Conservation (phyloP, 352 stramenopile genomes). For the Pythium brassicae region DNA sequence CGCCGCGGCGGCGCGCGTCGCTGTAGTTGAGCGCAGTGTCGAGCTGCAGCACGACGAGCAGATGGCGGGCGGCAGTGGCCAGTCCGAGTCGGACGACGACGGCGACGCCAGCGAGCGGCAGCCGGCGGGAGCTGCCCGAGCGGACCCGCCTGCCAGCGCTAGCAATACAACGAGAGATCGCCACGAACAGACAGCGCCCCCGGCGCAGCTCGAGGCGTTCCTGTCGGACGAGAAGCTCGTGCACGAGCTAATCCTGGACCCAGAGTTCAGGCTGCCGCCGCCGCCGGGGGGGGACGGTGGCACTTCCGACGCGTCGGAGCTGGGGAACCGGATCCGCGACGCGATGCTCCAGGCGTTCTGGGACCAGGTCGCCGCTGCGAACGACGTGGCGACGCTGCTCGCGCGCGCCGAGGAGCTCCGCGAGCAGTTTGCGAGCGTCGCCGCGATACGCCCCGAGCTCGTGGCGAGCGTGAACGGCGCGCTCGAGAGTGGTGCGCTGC, state of each 20-base stretch:
- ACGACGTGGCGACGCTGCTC: constrained; percentile 46
- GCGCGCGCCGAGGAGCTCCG: constrained; percentile 50
- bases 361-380: constrained; percentile 46
- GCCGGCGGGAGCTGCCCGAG: too few relatives aligned
- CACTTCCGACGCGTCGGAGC: constrained; percentile 10
- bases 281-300: constrained; percentile 1
- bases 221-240: constrained; percentile 57
- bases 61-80: constrained; percentile 8
- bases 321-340: constrained; percentile 35
- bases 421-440: constrained; percentile 22
- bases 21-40: constrained; percentile 26
- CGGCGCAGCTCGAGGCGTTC: constrained; percentile 33
- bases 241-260: constrained; percentile 75
- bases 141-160: too few relatives aligned
- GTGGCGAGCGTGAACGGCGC: constrained; percentile 34
- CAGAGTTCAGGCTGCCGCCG: constrained; percentile 37
- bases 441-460: constrained; percentile 22
- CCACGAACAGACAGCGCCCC: constrained; percentile 3
- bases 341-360: constrained; percentile 69
- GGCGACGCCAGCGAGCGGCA: constrained; percentile 13
- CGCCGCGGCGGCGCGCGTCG: constrained; percentile 26
- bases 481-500: constrained; percentile 25
- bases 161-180: not conserved
- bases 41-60: constrained; percentile 16
- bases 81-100: constrained; percentile 3